phyloP scores from a whole-genome alignment of 495 filamentous ascomycete species.

The Melanomma pulvis-pyrius region DNA sequence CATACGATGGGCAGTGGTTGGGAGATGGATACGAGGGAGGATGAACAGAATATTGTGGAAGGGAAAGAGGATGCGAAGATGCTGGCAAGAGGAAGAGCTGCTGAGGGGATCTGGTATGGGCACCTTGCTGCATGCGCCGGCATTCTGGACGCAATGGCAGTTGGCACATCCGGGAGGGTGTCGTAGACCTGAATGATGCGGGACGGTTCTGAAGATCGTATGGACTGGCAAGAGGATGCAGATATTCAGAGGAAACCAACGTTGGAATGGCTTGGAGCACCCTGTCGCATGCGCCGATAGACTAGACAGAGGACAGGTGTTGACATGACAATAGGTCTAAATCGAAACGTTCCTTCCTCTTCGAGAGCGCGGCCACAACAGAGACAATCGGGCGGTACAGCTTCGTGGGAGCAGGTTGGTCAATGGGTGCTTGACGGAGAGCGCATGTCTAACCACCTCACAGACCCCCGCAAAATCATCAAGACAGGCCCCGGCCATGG shows the following conservation, averaged over 20 bases:
- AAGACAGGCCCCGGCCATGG: conserved; percentile 88
- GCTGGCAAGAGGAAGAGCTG: background rate
- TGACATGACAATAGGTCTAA: conserved; percentile 50
- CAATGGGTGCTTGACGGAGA: background rate
- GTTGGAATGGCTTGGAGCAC: background rate
- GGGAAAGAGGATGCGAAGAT: background rate
- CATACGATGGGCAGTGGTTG: background rate
- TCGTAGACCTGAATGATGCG: too few species aligned
- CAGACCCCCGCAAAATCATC: conserved; percentile 80
- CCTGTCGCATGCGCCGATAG: background rate
- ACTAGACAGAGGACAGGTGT: background rate
- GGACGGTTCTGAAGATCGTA: too few species aligned
- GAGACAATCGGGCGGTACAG: conserved; percentile 92
- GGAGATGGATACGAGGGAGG: background rate
- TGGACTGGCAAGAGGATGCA: too few species aligned
- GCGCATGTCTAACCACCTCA: background rate
- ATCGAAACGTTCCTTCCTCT: conserved; percentile 76
- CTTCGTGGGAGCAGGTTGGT: conserved; percentile 83
- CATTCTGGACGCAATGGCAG: too few species aligned
- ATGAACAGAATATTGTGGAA: background rate
- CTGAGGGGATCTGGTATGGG: background rate
- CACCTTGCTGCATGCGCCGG: too few species aligned
- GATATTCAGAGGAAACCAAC: background rate
- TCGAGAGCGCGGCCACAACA: conserved; percentile 88
- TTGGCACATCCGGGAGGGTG: too few species aligned